phyloP scores from a whole-genome alignment of 768 basidiomycete genomes.

The Termitomyces titanicus region DNA sequence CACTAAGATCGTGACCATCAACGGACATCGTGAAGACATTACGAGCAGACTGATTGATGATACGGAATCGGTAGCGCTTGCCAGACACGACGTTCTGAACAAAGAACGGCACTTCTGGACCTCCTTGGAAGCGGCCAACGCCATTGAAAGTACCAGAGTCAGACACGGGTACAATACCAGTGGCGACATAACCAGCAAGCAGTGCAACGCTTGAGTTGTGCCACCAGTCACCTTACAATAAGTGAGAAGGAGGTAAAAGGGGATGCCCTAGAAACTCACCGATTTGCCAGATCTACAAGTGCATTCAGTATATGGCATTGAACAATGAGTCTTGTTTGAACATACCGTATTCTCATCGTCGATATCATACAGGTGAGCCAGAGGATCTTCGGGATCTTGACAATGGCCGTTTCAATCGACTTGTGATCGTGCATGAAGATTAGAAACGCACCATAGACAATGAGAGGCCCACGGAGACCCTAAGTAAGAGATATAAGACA shows the following conservation, averaged over 20 bases:
- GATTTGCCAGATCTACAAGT: conserved; percentile 19
- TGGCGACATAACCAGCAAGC: conserved; percentile 24
- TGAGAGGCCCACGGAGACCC: conserved; percentile 22
- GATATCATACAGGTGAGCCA: conserved; percentile 16
- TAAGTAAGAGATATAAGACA: not conserved
- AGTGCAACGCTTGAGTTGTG: conserved; percentile 21
- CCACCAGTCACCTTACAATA: conserved; percentile 38
- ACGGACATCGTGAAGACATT: conserved; percentile 37
- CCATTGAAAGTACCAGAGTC: conserved; percentile 47
- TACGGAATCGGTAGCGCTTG: conserved; percentile 50
- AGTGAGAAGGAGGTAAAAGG: too few species aligned
- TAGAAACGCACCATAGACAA: conserved; percentile 22
- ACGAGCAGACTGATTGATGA: conserved; percentile 48
- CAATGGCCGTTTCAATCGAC: not conserved
- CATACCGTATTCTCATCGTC: conserved; percentile 14
- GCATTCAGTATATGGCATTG: not conserved
- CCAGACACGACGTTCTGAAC: conserved; percentile 27
- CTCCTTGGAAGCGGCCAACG: conserved; percentile 36
- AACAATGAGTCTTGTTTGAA: not conserved
- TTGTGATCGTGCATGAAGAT: not conserved
- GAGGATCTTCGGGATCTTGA: conserved; percentile 13
- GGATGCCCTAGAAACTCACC: conserved; percentile 5
- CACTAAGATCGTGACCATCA: conserved; percentile 27
- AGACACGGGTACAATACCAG: conserved; percentile 25
- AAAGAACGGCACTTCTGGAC: conserved; percentile 34